Evolutionary conservation across 495 filamentous ascomycete species (phyloP).

Genomic region (Penicillium ochrochloron): DNA sequence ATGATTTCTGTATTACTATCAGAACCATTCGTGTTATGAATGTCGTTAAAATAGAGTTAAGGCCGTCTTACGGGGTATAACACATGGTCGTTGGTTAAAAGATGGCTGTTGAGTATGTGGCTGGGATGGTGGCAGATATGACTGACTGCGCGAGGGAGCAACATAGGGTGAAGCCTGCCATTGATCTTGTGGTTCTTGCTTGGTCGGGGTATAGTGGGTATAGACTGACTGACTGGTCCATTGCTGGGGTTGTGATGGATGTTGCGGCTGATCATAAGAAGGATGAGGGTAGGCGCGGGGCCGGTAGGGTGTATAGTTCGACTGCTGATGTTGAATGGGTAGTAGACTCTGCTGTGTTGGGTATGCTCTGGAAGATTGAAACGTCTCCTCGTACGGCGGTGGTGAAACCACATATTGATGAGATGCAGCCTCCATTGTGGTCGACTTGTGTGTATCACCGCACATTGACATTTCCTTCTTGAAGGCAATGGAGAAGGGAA

Average conservation of each 20-base stretch:
- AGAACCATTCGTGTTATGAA: background rate
- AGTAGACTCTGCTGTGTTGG: background rate
- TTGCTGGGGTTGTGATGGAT: background rate
- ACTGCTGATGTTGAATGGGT: background rate
- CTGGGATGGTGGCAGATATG: background rate
- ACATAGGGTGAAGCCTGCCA: background rate
- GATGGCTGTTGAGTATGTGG: background rate
- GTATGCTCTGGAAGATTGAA: background rate
- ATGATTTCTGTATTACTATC: slow-evolving; percentile 21
- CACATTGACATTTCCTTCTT: background rate
- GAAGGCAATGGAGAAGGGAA: background rate
- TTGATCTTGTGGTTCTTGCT: background rate
- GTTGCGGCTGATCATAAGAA: background rate
- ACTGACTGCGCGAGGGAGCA: background rate
- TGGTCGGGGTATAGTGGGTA: background rate
- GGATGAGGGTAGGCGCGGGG: background rate
- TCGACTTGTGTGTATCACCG: background rate
- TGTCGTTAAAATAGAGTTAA: fast-evolving
- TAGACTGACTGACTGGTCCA: background rate
- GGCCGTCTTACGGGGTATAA: background rate
- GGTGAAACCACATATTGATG: background rate
- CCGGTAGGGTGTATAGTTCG: background rate
- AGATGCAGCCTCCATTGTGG: background rate
- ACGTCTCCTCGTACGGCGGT: background rate
- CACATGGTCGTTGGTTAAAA: background rate